Conservation (phyloP, 1,139 yeast species). For the Blastobotrys illinoisensis region DNA sequence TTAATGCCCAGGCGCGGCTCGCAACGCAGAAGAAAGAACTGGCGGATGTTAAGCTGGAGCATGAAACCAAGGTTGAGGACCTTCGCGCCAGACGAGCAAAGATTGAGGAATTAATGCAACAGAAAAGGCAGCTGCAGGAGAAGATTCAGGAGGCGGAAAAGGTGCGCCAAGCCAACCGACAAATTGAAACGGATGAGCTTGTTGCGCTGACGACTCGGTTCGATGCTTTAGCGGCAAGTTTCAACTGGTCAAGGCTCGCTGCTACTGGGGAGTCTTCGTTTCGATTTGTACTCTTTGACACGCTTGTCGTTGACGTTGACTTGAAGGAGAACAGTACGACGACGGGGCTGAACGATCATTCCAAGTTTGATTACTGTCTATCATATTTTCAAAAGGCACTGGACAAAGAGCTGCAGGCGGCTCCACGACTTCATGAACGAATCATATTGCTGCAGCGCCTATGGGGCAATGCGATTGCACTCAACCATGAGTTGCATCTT, state of each 20-base stretch:
- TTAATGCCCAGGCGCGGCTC: constrained; percentile 10
- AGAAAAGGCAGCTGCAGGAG: constrained; percentile 12
- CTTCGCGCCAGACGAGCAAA: constrained; percentile 8
- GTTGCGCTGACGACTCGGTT: constrained; percentile 7
- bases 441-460: constrained; percentile 2
- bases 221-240: constrained; percentile 5
- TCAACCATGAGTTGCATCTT: constrained; percentile 9
- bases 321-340: not conserved
- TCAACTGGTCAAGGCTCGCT: constrained; percentile 6
- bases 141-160: constrained; percentile 15
- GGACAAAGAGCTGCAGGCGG: not conserved
- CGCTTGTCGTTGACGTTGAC: constrained; percentile 6
- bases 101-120: constrained; percentile 10
- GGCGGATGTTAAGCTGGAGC: not conserved
- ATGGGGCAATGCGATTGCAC: constrained; percentile 9
- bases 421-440: not conserved
- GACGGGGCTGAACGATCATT: not conserved
- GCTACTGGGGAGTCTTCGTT: not conserved
- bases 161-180: constrained; percentile 10
- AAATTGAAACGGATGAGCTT: constrained; percentile 13
- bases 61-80: constrained; percentile 3
- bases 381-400: constrained; percentile 2
- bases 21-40: constrained; percentile 8
- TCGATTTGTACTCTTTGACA: constrained; percentile 4
- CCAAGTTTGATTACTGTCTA: constrained; percentile 1